Percentiles rank a stretch among this genome's conserved stretches.
Conservation (phyloP, 116 monocot genomes). For the Cymodocea nodosa region DNA sequence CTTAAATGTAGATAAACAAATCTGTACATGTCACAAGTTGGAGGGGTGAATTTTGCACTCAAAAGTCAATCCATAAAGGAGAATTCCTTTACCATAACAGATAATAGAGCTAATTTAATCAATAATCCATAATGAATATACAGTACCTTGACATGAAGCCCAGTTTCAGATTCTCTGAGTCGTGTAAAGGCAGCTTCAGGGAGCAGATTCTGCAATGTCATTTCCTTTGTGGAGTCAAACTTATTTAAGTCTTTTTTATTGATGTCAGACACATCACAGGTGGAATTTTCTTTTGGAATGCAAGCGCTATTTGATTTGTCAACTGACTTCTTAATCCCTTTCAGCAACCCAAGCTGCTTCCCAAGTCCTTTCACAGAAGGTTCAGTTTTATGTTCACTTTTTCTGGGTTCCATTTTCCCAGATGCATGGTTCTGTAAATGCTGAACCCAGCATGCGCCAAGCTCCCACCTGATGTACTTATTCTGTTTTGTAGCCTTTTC, state of each 20-base stretch:
- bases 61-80: no score
- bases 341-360: constrained; percentile 74
- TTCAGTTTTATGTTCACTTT: constrained; percentile 41
- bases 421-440: constrained; percentile 63
- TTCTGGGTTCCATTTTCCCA: constrained; percentile 46
- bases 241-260: not conserved
- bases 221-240: constrained; percentile 29
- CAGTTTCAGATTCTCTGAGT: constrained; percentile 73
- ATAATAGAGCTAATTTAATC: not conserved
- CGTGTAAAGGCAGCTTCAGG: constrained; percentile 61
- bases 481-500: constrained; percentile 22
- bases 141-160: constrained; percentile 83
- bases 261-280: constrained; percentile 8
- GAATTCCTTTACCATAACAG: no score
- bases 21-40: no score
- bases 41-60: no score
- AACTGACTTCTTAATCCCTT: constrained; percentile 74
- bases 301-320: constrained; percentile 31
- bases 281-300: constrained; percentile 21
- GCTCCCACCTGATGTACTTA: constrained; percentile 76
- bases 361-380: constrained; percentile 86
- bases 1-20: no score
- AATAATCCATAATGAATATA: not conserved
- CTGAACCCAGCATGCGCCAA: constrained; percentile 96
- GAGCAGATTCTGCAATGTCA: constrained; percentile 40